These are phyloP conservation scores for Lolium rigidum DNA, from an alignment of 176 grass and related monocot genomes.

Conservation along the genomic window DNA sequence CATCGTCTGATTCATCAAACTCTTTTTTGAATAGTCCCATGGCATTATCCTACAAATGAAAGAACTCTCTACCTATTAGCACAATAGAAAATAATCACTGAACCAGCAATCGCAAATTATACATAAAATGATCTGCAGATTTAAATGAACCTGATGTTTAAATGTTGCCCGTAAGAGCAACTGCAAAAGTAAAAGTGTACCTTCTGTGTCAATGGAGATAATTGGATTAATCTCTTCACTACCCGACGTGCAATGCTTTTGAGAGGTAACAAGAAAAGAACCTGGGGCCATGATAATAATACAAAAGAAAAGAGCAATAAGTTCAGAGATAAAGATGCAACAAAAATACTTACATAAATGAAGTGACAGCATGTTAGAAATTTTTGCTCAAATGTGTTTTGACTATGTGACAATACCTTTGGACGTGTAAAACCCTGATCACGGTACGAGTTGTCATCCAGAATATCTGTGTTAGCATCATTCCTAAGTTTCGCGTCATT, in stretches of 20 bases:
- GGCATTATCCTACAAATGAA: conserved; percentile 63
- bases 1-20: conserved; percentile 77
- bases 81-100: conserved; percentile 26
- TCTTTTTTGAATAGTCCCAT: conserved; percentile 70
- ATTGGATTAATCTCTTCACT: conserved; percentile 87
- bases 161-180: conserved; percentile 18
- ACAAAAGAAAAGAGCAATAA: conserved; percentile 41
- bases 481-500: conserved; percentile 82
- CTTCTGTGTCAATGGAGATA: conserved; percentile 80
- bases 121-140: neutral
- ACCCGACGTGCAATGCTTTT: conserved; percentile 83
- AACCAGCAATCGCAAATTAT: neutral
- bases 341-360: conserved; percentile 18
- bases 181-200: conserved; percentile 40
- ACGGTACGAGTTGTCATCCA: conserved; percentile 62
- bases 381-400: conserved; percentile 15
- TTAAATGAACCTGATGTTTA: conserved; percentile 14
- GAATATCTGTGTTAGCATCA: conserved; percentile 59
- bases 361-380: conserved; percentile 2
- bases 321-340: conserved; percentile 32
- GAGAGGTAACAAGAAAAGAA: conserved; percentile 88
- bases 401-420: conserved; percentile 60
- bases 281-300: conserved; percentile 53
- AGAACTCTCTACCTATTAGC: conserved; percentile 14
- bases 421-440: conserved; percentile 98